phyloP scores from a whole-genome alignment of 2,329 filamentous ascomycete species.

The Camillea tinctor region DNA sequence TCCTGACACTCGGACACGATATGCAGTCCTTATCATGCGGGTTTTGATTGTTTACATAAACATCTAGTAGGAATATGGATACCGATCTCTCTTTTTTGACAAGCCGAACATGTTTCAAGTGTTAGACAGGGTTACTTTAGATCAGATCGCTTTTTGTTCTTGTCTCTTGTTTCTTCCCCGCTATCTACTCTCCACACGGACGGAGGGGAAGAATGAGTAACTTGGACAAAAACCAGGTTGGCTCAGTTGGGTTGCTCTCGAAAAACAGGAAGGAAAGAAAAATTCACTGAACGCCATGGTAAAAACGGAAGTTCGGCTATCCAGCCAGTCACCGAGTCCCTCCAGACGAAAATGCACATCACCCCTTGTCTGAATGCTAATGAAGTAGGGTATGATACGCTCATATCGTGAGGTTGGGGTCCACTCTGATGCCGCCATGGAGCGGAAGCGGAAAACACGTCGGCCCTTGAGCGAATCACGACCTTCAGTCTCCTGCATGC shows the following conservation, averaged over 20 bases:
- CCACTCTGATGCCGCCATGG: background rate
- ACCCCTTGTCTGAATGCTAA: slow-evolving; percentile 12
- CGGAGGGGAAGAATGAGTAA: background rate
- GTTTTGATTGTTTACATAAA: no score
- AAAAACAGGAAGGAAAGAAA: slow-evolving; percentile 4
- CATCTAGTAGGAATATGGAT: background rate
- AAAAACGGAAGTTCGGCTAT: slow-evolving; percentile 19
- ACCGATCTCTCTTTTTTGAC: background rate
- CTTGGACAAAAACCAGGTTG: background rate
- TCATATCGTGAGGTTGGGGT: background rate
- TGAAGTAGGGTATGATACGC: slow-evolving; percentile 7
- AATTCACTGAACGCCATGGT: slow-evolving; percentile 1
- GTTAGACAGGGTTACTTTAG: background rate
- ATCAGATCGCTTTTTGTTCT: background rate
- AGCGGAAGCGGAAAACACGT: slow-evolving; percentile 4
- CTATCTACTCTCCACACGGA: background rate
- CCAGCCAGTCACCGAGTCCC: slow-evolving; percentile 14
- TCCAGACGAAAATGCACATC: slow-evolving; percentile 14
- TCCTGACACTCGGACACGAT: background rate
- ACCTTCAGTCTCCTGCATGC: slow-evolving; percentile 4
- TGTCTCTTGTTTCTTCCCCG: background rate
- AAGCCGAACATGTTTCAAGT: background rate
- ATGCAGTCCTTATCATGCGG: background rate
- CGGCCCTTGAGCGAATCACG: slow-evolving; percentile 13
- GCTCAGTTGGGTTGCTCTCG: background rate